These are phyloP conservation scores for Aspergillus saccharolyticus DNA, from an alignment of 495 filamentous ascomycete genomes.

Conservation along the genomic window DNA sequence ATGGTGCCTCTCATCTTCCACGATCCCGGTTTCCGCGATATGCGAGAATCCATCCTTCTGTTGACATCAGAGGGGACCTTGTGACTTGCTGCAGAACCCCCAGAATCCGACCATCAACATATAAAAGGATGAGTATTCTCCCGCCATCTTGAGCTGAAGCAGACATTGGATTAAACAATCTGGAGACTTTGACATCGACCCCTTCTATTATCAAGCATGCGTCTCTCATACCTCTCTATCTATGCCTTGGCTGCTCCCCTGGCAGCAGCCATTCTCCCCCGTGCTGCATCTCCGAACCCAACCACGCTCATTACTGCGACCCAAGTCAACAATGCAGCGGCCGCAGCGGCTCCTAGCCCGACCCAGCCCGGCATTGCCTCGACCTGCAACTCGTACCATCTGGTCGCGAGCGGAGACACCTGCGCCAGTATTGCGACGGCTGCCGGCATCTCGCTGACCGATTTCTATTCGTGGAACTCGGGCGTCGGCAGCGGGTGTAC, in stretches of 20 bases:
- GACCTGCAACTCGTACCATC: constrained; percentile 17
- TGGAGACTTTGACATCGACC: background rate
- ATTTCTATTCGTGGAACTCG: constrained; percentile 19
- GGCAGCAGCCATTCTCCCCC: background rate
- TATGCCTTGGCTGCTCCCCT: background rate
- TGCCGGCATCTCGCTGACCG: constrained; percentile 7
- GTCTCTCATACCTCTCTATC: background rate
- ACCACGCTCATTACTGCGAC: background rate
- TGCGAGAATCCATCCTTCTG: background rate
- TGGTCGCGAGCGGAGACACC: constrained; percentile 10
- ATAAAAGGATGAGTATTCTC: background rate
- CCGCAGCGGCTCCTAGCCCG: constrained; percentile 19
- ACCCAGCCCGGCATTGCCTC: constrained; percentile 18
- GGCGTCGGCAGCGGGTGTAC: constrained; percentile 12
- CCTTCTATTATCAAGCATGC: background rate
- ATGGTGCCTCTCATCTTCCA: background rate
- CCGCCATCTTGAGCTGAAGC: background rate
- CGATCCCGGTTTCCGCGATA: background rate
- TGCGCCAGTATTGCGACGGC: constrained; percentile 16
- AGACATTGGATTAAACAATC: too few species aligned
- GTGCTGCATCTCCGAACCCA: background rate
- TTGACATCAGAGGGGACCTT: background rate
- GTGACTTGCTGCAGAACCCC: background rate
- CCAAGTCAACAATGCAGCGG: background rate
- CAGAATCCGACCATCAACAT: background rate